phyloP scores from a whole-genome alignment of 169 alveolate genomes.

The Blepharisma undulans region DNA sequence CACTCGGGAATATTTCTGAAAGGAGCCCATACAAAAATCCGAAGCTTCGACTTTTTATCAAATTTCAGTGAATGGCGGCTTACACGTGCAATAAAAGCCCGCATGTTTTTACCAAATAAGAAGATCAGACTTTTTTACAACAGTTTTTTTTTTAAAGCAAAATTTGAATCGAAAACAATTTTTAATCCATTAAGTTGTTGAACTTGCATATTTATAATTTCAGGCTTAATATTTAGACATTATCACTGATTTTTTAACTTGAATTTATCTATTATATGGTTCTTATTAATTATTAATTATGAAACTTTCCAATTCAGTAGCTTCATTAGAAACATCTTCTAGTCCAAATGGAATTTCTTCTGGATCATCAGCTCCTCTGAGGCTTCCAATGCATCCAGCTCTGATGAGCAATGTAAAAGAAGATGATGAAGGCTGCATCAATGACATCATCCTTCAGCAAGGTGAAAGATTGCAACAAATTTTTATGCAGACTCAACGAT shows the following conservation, averaged over 20 bases:
- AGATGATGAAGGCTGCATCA: neutral
- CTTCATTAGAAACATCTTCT: neutral
- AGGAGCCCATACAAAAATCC: neutral
- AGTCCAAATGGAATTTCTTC: neutral
- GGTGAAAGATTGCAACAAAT: neutral
- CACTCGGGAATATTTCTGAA: neutral
- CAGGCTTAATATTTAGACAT: neutral
- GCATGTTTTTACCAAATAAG: neutral
- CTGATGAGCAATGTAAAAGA: neutral
- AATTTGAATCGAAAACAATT: neutral
- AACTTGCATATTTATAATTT: neutral
- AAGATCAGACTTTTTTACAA: too few species aligned
- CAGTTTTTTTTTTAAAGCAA: neutral
- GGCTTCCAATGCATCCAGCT: neutral
- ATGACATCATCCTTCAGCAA: neutral
- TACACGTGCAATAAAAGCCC: neutral
- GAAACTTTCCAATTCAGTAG: neutral
- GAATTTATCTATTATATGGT: neutral
- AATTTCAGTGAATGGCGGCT: neutral
- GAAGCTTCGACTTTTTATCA: neutral
- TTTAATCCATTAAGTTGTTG: neutral
- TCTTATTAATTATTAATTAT: neutral
- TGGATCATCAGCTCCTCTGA: neutral
- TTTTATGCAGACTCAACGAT: neutral
- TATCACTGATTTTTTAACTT: neutral